Conservation (phyloP, 108 stramenopile genomes). For the Pseudonitzschia multiseries region DNA sequence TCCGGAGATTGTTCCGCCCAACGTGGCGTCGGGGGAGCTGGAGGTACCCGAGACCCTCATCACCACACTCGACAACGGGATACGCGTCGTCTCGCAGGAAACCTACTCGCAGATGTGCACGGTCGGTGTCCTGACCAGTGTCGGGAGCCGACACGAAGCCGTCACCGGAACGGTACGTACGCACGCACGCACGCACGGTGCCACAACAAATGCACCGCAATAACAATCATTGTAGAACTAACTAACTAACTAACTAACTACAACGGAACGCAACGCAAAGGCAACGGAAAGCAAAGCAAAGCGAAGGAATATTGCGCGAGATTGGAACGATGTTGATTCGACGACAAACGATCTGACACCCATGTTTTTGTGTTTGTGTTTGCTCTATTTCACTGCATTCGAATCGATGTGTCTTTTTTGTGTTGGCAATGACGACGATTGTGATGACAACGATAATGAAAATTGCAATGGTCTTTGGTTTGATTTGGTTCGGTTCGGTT, state of each 20-base stretch:
- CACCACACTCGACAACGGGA: slow-evolving; percentile 81
- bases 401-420: too few species aligned
- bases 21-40: slow-evolving; percentile 43
- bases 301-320: too few species aligned
- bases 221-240: too few species aligned
- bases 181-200: background rate
- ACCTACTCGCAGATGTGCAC: slow-evolving; percentile 78
- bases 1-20: slow-evolving; percentile 61
- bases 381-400: background rate
- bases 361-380: background rate
- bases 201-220: too few species aligned
- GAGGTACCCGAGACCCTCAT: slow-evolving; percentile 65
- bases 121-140: slow-evolving; percentile 71
- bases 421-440: too few species aligned
- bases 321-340: too few species aligned
- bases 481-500: background rate
- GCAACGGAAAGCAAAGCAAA: too few species aligned
- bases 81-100: slow-evolving; percentile 88
- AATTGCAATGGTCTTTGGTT: too few species aligned
- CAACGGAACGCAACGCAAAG: too few species aligned
- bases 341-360: too few species aligned
- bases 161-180: slow-evolving; percentile 45
- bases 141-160: slow-evolving; percentile 83
- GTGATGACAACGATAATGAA: too few species aligned
- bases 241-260: too few species aligned